Percentiles rank a stretch among this genome's conserved stretches.
Evolutionary conservation across 78 protist genomes (phyloP).

Genomic region (Dictyostelium brefeldianum): DNA sequence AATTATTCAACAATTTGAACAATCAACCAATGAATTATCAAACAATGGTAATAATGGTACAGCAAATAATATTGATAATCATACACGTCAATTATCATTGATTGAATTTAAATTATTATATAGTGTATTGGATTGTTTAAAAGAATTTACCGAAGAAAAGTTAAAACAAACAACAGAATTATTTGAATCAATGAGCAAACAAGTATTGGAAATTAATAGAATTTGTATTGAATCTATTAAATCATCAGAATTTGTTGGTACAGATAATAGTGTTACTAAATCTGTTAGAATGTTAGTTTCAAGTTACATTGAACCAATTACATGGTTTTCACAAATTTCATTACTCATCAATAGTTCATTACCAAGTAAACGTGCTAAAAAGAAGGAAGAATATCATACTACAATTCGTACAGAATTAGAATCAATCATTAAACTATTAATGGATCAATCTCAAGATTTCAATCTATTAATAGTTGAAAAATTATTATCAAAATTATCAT

Average conservation of each 20-base stretch:
- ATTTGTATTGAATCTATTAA: neutral
- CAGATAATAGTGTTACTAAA: neutral
- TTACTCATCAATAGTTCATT: neutral
- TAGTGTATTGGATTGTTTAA: neutral
- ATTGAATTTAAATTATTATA: conserved; percentile 22
- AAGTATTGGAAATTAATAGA: neutral
- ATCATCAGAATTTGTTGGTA: neutral
- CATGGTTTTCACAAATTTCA: conserved; percentile 33
- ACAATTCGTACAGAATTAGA: conserved; percentile 38
- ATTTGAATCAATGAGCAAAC: neutral
- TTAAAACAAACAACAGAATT: conserved; percentile 13
- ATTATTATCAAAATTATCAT: neutral
- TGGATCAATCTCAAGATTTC: neutral
- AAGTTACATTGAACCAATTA: conserved; percentile 26
- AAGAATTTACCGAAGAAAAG: neutral
- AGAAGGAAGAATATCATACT: conserved; percentile 49
- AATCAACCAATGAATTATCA: neutral
- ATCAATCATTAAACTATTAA: neutral
- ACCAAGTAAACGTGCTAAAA: conserved; percentile 60
- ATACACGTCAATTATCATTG: neutral
- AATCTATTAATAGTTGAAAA: neutral
- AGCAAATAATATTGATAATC: neutral
- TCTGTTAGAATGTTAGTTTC: neutral
- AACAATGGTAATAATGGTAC: neutral
- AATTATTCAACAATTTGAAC: neutral